A percentile compares a stretch with the other conserved stretches of the same genome.
Conservation (phyloP, 345 rosid genomes). For the Bruguiera parviflora region DNA sequence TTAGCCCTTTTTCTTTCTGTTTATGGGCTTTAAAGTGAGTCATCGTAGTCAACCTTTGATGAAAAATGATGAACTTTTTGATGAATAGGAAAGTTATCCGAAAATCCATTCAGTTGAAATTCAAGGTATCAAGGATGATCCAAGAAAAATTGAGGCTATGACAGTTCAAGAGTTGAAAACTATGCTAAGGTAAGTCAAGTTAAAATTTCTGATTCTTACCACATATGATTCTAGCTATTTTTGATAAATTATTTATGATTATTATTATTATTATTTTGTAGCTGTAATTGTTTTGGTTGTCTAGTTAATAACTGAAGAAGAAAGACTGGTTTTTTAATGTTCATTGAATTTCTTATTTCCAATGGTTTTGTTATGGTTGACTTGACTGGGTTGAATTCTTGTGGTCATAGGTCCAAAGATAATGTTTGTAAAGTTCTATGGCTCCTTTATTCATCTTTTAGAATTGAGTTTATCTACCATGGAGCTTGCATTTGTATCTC, state of each 20-base stretch:
- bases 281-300: background rate
- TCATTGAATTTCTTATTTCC: background rate
- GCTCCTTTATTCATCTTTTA: background rate
- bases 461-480: background rate
- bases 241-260: background rate
- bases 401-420: background rate
- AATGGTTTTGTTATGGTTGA: background rate
- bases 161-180: conserved; percentile 71
- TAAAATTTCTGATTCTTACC: background rate
- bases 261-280: background rate
- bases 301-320: background rate
- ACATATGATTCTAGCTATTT: background rate
- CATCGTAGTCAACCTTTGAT: background rate
- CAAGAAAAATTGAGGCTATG: conserved; percentile 49
- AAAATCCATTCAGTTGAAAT: conserved; percentile 20
- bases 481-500: background rate
- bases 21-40: background rate
- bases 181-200: conserved; percentile 47
- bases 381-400: background rate
- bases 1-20: conserved; percentile 4
- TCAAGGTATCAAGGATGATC: conserved; percentile 39
- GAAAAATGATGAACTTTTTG: background rate
- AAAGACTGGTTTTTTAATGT: background rate
- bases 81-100: conserved; percentile 14
- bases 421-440: background rate